Conservation (phyloP, 2,329 filamentous ascomycete species). For the Endoconidiophora laricicola region DNA sequence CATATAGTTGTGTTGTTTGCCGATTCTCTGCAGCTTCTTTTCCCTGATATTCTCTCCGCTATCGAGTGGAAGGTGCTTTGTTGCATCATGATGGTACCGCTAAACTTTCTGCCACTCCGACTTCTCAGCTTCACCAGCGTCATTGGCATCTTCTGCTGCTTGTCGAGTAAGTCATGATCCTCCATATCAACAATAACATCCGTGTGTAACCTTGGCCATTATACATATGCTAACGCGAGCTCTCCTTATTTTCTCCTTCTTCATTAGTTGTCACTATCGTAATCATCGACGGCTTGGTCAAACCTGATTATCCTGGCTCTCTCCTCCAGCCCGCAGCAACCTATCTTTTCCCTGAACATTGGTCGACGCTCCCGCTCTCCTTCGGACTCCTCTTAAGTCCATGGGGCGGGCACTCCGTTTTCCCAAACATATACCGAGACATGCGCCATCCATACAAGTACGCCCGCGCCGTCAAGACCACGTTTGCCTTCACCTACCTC, state of each 20-base stretch:
- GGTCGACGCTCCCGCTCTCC: constrained; percentile 71
- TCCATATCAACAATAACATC: not conserved
- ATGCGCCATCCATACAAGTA: constrained; percentile 70
- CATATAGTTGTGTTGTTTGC: constrained; percentile 64
- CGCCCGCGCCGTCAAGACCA: constrained; percentile 53
- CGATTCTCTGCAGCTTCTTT: constrained; percentile 65
- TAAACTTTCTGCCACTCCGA: constrained; percentile 72
- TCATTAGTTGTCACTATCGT: constrained; percentile 62
- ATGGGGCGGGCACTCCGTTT: constrained; percentile 49
- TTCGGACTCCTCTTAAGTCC: constrained; percentile 78
- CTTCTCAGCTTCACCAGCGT: constrained; percentile 81
- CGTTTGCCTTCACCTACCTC: constrained; percentile 74
- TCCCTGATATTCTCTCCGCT: constrained; percentile 50
- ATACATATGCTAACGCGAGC: not conserved
- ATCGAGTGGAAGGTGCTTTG: constrained; percentile 75
- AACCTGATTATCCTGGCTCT: constrained; percentile 63
- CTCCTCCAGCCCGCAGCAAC: constrained; percentile 65
- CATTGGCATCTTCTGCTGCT: constrained; percentile 77
- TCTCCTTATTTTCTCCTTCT: not conserved
- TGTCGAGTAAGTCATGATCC: constrained; percentile 51
- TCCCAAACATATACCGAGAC: constrained; percentile 60
- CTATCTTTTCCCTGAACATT: constrained; percentile 69
- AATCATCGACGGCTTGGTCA: constrained; percentile 71
- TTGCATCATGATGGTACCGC: constrained; percentile 57
- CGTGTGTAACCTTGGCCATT: not conserved